A percentile compares a stretch with the other conserved stretches of the same genome.
Evolutionary conservation across 495 filamentous ascomycete genomes (phyloP).

Genomic region (Aspergillus asperescens): DNA sequence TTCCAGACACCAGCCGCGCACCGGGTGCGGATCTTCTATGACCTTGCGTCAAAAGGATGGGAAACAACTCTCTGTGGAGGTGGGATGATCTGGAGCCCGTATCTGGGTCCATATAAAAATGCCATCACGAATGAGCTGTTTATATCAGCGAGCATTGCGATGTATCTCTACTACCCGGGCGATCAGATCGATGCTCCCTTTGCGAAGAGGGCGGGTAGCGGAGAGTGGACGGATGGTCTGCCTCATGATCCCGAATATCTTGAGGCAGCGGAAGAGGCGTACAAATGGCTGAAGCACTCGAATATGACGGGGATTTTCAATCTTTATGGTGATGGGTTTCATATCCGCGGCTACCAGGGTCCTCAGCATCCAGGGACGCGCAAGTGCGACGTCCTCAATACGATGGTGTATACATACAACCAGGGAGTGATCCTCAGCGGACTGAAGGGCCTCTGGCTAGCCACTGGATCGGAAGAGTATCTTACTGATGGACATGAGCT

Average conservation of each 20-base stretch:
- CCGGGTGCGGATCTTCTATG: slow-evolving; percentile 84
- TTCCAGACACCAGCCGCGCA: slow-evolving; percentile 80
- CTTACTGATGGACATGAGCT: slow-evolving; percentile 75
- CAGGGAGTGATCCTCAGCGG: slow-evolving; percentile 91
- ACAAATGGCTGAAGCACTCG: slow-evolving; percentile 69
- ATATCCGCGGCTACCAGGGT: slow-evolving; percentile 63
- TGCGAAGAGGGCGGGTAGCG: slow-evolving; percentile 8
- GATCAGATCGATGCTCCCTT: slow-evolving; percentile 71
- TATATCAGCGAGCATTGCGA: slow-evolving; percentile 74
- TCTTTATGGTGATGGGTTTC: slow-evolving; percentile 85
- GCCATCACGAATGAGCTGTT: slow-evolving; percentile 94
- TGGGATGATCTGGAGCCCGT: slow-evolving; percentile 91
- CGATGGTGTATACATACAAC: slow-evolving; percentile 95
- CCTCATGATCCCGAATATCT: slow-evolving; percentile 64
- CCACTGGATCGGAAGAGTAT: slow-evolving; percentile 60
- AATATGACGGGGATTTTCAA: slow-evolving; percentile 81
- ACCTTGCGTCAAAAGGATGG: slow-evolving; percentile 74
- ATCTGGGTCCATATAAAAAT: slow-evolving; percentile 85
- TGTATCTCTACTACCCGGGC: slow-evolving; percentile 90
- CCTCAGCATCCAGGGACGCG: slow-evolving; percentile 42
- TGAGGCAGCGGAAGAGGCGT: slow-evolving; percentile 65
- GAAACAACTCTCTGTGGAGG: slow-evolving; percentile 76
- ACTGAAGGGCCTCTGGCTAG: slow-evolving; percentile 70
- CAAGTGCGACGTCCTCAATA: slow-evolving; percentile 71
- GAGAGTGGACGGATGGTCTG: slow-evolving; percentile 20